Evolutionary conservation across 805 yeast genomes (phyloP), one percentile per base, ranked within the genome.

Genomic region (Wickerhamiella siamensis): DNA sequence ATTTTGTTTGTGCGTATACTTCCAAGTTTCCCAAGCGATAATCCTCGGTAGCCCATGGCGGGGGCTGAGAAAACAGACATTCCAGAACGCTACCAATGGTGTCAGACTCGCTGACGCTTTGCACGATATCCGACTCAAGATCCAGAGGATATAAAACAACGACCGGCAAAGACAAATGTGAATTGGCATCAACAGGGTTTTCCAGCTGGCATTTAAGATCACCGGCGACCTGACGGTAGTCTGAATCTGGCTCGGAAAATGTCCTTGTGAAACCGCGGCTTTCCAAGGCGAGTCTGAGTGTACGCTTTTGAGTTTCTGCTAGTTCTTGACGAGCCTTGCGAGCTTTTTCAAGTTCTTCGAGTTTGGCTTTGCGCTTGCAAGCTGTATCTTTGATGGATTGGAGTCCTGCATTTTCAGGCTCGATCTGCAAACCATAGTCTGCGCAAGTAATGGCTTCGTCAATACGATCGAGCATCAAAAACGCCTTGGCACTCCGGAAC

Each of bases 401-500:
- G 5, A 86, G 66, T 0, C 83, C 72, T 20, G 60, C 62, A 52
- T 82, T 81, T 10, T 66, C 69, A 0, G 72, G 60, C 43, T 82
- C 93, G 22, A 80, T 51, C 4, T 66, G 60, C 36, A 76, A 55
- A 0, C 87, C 94, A 53, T 80, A 82, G 31, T 71, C 64, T 40
- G 79, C 59, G 5, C 86, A 70, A 43, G 73, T 75, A 35, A 65
- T 63, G 4, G 88, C 83, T 53, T 88, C 97, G 17, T 79, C 83
- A 40, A 65, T 69, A 50, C 72, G 72, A 21, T 72, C 80, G 4
- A 91, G 66, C 0, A 72, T 70, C 42, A 75, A 65, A 48, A 82
- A 82, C 0, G 97, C 95, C 55, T 71, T 79, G 0, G 83, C 88
- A 38, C 93, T 76, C 50, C 97, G 69, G 60, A 66, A 91, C 54